Percentiles rank a stretch among this genome's conserved stretches.
These are phyloP conservation scores for Populus tremula DNA, from an alignment of 345 rosid species.

Conservation along the genomic window DNA sequence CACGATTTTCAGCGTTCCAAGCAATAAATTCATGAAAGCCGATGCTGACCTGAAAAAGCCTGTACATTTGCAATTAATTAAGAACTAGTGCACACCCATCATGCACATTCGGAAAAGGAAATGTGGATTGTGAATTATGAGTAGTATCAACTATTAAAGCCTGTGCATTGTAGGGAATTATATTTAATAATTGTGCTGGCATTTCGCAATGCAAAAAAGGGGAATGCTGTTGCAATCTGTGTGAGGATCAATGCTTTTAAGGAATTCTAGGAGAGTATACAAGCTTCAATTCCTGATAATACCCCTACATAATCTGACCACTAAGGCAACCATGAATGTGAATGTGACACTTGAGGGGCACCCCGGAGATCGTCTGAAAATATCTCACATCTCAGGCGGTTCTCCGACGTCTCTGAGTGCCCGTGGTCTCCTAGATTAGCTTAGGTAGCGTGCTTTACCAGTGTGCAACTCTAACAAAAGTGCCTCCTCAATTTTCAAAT, in stretches of 20 bases:
- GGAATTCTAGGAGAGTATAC: constrained; percentile 18
- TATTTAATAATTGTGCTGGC: background rate
- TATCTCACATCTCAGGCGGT: constrained; percentile 41
- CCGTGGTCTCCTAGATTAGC: constrained; percentile 9
- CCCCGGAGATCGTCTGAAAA: constrained; percentile 43
- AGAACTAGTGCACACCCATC: background rate
- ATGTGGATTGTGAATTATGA: background rate
- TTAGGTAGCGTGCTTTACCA: constrained; percentile 20
- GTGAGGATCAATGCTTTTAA: constrained; percentile 21
- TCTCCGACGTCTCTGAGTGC: constrained; percentile 28
- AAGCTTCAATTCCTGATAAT: constrained; percentile 47
- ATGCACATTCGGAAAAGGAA: background rate
- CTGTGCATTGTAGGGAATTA: constrained; percentile 9
- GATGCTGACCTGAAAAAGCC: constrained; percentile 97
- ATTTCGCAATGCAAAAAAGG: constrained; percentile 15
- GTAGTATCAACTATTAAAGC: constrained; percentile 4
- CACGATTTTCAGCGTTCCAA: constrained; percentile 71
- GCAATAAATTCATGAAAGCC: constrained; percentile 68
- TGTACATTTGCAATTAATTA: constrained; percentile 27
- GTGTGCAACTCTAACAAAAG: constrained; percentile 23
- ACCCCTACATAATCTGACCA: constrained; percentile 33
- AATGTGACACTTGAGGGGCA: constrained; percentile 34
- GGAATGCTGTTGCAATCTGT: constrained; percentile 16
- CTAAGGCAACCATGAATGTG: constrained; percentile 13
- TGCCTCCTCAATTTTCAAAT: constrained; percentile 7